Evolutionary conservation across 2,329 filamentous ascomycete genomes (phyloP), one percentile per base, ranked within the genome.

Genomic region (Mariannaea elegans): DNA sequence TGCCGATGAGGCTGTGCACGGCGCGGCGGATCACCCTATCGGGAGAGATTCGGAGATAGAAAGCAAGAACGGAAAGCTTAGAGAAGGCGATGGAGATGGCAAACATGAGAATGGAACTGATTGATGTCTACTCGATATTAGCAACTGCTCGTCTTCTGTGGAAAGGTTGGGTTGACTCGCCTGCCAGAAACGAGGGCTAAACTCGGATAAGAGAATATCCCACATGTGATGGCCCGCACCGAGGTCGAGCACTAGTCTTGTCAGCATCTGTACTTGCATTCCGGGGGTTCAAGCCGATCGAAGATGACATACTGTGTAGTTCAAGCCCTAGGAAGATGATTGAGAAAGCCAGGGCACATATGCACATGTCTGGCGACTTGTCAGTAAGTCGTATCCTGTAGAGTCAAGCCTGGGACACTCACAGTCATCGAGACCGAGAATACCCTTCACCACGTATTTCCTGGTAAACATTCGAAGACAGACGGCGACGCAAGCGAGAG

Each of bases 31-130:
- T 64, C n/a, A 57, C 16, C 24, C 57, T 56, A 10, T 68, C 61
- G 4, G 69, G 69, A 0, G 65, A 72, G 42, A 83, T 80, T 24
- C 81, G 74, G 12, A 82, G 73, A 47, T 82, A 82, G 56, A 81
- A 81, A 59, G 75, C 75, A 1, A 82, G 68, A 27, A 82, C 80
- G 0, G 79, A 82, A 0, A 75, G 69, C 62, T 83, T 82, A 48
- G 81, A 74, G 16, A 71, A 69, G 13, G 72, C 72, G 8, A 82
- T 59, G 16, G 74, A 75, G 10, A 72, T 59, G 24, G 79, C 80
- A 62, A 82, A 82, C 19, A 77, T 72, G 38, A 79, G 63, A 31
- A 80, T 74, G 2, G 80, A 75, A 4, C 73, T 76, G 6, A 79
- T 61, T 0, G 72, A 75, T 0, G 66, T 67, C 67, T 76, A 32